Conservation (phyloP, 1,139 yeast genomes). For the Geotrichum reessii region DNA sequence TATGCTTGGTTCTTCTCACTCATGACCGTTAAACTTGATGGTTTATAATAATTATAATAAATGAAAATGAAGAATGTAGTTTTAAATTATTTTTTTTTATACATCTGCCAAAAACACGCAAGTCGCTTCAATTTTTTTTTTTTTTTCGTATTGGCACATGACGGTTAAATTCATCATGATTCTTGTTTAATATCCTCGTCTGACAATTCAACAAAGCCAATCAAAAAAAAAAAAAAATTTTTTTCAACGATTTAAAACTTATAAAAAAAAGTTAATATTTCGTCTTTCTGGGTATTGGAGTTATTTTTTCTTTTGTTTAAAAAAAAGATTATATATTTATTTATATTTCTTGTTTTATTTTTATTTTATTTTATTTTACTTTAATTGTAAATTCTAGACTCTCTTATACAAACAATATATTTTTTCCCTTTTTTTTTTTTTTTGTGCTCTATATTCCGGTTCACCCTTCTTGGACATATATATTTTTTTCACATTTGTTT, state of each 20-base stretch:
- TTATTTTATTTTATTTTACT: too few species aligned
- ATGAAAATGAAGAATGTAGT: not conserved
- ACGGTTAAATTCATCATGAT: not conserved
- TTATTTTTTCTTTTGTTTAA: too few species aligned
- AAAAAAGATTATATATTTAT: not conserved
- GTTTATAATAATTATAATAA: too few species aligned
- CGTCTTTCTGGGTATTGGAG: too few species aligned
- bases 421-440: not conserved
- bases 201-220: not conserved
- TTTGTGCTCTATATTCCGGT: not conserved
- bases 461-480: too few species aligned
- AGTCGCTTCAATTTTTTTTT: not conserved
- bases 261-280: too few species aligned
- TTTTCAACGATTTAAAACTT: too few species aligned
- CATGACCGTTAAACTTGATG: too few species aligned
- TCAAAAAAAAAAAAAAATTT: not conserved
- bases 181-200: not conserved
- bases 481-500: too few species aligned
- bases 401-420: not conserved
- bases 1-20: too few species aligned
- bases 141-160: not conserved
- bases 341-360: not conserved
- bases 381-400: too few species aligned
- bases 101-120: not conserved
- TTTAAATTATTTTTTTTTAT: not conserved